These are phyloP conservation scores for Cyberlindnera suaveolens DNA, from an alignment of 805 yeast genomes.

Conservation along the genomic window DNA sequence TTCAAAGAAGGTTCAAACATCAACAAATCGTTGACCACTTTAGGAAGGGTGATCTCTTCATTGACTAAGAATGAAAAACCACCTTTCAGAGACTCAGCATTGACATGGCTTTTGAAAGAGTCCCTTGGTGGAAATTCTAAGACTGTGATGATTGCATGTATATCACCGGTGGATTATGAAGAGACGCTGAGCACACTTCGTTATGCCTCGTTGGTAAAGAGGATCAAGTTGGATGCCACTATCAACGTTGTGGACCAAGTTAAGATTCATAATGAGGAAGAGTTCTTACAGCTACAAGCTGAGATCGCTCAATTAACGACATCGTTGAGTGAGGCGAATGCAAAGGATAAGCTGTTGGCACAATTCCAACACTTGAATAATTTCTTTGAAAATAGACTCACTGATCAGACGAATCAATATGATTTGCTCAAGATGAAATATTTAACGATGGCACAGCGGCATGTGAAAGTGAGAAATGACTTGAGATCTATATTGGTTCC, in stretches of 20 bases:
- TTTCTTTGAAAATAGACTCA: conserved; percentile 23
- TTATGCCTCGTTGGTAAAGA: conserved; percentile 73
- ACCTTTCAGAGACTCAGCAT: conserved; percentile 53
- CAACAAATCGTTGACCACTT: conserved; percentile 69
- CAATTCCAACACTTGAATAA: conserved; percentile 19
- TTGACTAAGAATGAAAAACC: conserved; percentile 36
- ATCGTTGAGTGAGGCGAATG: conserved; percentile 11
- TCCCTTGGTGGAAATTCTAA: conserved; percentile 81
- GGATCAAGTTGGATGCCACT: conserved; percentile 56
- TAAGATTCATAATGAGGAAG: conserved; percentile 5
- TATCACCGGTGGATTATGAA: conserved; percentile 74
- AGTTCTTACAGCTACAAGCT: conserved; percentile 12
- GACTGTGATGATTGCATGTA: conserved; percentile 82
- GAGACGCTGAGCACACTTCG: conserved; percentile 71
- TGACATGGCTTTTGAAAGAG: conserved; percentile 73
- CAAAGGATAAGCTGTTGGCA: conserved; percentile 12
- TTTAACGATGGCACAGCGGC: not conserved
- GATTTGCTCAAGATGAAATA: conserved; percentile 11
- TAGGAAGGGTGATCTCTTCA: conserved; percentile 61
- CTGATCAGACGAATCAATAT: conserved; percentile 24
- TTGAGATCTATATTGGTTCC: not conserved
- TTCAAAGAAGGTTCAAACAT: conserved; percentile 72
- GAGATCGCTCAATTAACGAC: conserved; percentile 17
- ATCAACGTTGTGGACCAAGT: conserved; percentile 29
- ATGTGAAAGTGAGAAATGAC: not conserved